Evolutionary conservation across 2,329 filamentous ascomycete species (phyloP).

Genomic region (Sporothrix protearum): DNA sequence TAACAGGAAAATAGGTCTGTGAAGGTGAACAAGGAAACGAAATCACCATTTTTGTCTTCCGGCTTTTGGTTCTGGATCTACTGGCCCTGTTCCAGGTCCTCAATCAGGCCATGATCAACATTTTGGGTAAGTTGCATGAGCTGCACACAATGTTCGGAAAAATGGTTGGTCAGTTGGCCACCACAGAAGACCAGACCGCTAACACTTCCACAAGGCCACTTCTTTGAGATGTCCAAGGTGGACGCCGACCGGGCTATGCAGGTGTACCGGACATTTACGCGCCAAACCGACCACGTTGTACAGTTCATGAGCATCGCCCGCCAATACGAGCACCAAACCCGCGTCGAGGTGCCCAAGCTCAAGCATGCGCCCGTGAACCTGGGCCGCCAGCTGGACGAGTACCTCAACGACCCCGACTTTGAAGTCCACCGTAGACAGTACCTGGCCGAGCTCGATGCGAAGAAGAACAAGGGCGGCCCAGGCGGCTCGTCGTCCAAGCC

Average conservation of each 20-base stretch:
- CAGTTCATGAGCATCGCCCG: conserved; percentile 83
- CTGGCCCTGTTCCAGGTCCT: conserved; percentile 88
- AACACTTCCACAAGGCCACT: conserved; percentile 62
- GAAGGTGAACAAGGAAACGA: conserved; percentile 90
- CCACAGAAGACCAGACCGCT: not conserved
- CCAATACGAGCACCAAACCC: conserved; percentile 86
- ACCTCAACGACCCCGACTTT: conserved; percentile 90
- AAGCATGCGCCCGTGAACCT: conserved; percentile 95
- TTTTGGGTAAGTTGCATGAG: conserved; percentile 65
- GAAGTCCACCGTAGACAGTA: conserved; percentile 91
- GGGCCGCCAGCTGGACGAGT: conserved; percentile 85
- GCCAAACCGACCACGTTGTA: conserved; percentile 88
- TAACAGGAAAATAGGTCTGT: conserved; percentile 56
- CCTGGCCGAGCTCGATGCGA: conserved; percentile 75
- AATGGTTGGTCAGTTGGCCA: too few relatives aligned
- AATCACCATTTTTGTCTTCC: conserved; percentile 90
- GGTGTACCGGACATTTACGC: conserved; percentile 89
- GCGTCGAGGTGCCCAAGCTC: conserved; percentile 91
- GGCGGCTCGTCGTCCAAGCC: conserved; percentile 38
- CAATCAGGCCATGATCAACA: conserved; percentile 96
- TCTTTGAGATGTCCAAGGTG: conserved; percentile 95
- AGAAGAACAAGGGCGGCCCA: conserved; percentile 47
- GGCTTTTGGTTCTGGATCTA: conserved; percentile 84
- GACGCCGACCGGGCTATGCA: conserved; percentile 89
- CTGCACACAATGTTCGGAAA: not conserved